Conservation (phyloP, 2,329 filamentous ascomycete species). For the Aspergillus uvarum region DNA sequence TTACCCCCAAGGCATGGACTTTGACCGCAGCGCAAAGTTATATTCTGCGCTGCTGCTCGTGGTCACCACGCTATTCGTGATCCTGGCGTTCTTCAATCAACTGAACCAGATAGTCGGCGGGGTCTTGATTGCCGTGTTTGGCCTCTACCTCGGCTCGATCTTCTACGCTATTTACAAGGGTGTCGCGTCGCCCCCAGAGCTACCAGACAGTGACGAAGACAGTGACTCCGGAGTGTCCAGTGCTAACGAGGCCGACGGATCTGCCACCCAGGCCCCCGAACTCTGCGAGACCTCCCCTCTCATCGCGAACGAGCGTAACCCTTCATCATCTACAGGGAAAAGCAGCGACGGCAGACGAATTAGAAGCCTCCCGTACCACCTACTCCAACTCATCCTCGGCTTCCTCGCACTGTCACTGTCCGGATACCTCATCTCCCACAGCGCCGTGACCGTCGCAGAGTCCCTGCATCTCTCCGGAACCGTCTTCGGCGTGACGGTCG, state of each 20-base stretch:
- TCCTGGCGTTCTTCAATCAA: slow-evolving; percentile 35
- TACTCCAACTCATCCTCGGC: slow-evolving; percentile 46
- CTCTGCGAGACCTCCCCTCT: slow-evolving; percentile 21
- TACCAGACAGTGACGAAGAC: slow-evolving; percentile 47
- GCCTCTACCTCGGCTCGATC: slow-evolving; percentile 47
- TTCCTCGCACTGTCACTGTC: slow-evolving; percentile 48
- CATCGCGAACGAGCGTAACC: not conserved
- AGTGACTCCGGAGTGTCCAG: slow-evolving; percentile 16
- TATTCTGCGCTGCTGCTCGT: slow-evolving; percentile 47
- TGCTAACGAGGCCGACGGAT: not conserved
- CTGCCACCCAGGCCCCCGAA: not conserved
- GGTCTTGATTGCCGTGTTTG: slow-evolving; percentile 46
- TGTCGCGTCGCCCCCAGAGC: slow-evolving; percentile 42
- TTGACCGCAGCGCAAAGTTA: slow-evolving; percentile 51
- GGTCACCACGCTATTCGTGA: slow-evolving; percentile 42
- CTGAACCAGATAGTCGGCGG: slow-evolving; percentile 40
- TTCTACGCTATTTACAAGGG: slow-evolving; percentile 49
- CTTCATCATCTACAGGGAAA: too few relatives aligned
- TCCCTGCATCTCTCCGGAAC: slow-evolving; percentile 46
- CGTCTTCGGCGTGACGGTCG: slow-evolving; percentile 49
- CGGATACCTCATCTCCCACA: slow-evolving; percentile 52
- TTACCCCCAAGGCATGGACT: slow-evolving; percentile 34
- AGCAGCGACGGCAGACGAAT: slow-evolving; percentile 7
- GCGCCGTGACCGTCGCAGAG: slow-evolving; percentile 43
- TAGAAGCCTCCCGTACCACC: slow-evolving; percentile 34